A percentile compares a stretch with the other conserved stretches of the same genome.
phyloP scores from a whole-genome alignment of 371 early-diverging fungal species.

The Sporodiniella umbellata region DNA sequence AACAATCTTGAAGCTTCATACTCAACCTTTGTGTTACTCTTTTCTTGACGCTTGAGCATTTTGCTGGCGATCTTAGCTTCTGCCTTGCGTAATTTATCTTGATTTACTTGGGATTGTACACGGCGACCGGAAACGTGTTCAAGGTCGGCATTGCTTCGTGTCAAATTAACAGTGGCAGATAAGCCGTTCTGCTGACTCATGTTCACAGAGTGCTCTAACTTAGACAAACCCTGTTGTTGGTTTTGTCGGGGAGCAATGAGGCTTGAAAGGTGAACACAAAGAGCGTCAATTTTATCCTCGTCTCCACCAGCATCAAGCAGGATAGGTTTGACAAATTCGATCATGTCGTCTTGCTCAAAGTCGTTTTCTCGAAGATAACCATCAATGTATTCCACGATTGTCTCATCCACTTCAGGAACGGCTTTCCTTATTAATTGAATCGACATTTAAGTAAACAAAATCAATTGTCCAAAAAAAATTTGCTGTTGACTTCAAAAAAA shows the following conservation, averaged over 20 bases:
- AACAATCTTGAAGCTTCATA: slow-evolving; percentile 83
- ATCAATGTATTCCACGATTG: slow-evolving; percentile 76
- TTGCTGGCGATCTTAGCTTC: slow-evolving; percentile 89
- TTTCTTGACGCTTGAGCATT: slow-evolving; percentile 79
- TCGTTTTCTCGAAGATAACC: slow-evolving; percentile 81
- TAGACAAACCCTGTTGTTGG: slow-evolving; percentile 29
- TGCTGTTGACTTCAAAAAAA: neutral
- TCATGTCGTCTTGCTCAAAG: slow-evolving; percentile 65
- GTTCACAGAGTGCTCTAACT: slow-evolving; percentile 57
- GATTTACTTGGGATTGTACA: slow-evolving; percentile 85
- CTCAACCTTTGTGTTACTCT: slow-evolving; percentile 51
- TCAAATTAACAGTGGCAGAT: slow-evolving; percentile 55
- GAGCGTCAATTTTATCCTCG: slow-evolving; percentile 54
- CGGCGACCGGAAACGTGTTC: slow-evolving; percentile 65
- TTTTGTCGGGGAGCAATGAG: slow-evolving; percentile 46
- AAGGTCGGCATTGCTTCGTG: slow-evolving; percentile 53
- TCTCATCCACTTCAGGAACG: slow-evolving; percentile 72
- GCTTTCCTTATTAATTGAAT: slow-evolving; percentile 55
- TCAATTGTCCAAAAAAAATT: too few relatives aligned
- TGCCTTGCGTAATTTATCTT: slow-evolving; percentile 89
- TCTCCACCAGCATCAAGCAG: slow-evolving; percentile 76
- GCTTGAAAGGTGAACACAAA: slow-evolving; percentile 61
- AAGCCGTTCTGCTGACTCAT: slow-evolving; percentile 53
- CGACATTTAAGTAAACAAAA: slow-evolving; percentile 19
- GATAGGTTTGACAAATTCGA: slow-evolving; percentile 85